phyloP scores from a whole-genome alignment of 2,329 filamentous ascomycete species.

The Botryotinia narcissicola region DNA sequence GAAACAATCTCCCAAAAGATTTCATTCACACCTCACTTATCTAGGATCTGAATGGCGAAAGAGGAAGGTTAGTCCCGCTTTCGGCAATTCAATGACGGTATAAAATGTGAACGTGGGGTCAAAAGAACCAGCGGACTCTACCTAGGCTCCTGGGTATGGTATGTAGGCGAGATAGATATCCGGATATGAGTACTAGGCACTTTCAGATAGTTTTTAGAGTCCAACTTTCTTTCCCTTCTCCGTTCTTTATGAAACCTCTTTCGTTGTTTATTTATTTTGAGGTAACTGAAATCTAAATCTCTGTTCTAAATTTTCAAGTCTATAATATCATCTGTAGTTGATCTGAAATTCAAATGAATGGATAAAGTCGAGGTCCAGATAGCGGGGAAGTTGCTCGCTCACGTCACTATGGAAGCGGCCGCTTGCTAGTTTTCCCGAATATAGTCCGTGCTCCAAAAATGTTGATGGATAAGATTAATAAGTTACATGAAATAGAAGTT shows the following conservation, averaged over 20 bases:
- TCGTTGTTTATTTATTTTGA: neutral
- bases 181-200: neutral
- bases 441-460: constrained; percentile 9
- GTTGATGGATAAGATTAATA: neutral
- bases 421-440: neutral
- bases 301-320: fast-evolving
- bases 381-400: neutral
- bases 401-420: neutral
- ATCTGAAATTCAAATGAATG: neutral
- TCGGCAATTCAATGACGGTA: constrained; percentile 4
- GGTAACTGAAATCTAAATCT: neutral
- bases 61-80: constrained; percentile 1
- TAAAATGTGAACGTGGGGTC: constrained; percentile 16
- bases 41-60: neutral
- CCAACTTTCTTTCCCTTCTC: neutral
- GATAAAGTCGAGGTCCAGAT: neutral
- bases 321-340: neutral
- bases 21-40: neutral
- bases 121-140: neutral
- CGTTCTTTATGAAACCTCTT: neutral
- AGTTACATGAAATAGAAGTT: constrained; percentile 9
- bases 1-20: neutral
- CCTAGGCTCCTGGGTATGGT: neutral
- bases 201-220: neutral
- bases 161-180: neutral